These are phyloP conservation scores for Malbranchea zuffiana DNA, from an alignment of 2,329 filamentous ascomycete species.

Conservation along the genomic window DNA sequence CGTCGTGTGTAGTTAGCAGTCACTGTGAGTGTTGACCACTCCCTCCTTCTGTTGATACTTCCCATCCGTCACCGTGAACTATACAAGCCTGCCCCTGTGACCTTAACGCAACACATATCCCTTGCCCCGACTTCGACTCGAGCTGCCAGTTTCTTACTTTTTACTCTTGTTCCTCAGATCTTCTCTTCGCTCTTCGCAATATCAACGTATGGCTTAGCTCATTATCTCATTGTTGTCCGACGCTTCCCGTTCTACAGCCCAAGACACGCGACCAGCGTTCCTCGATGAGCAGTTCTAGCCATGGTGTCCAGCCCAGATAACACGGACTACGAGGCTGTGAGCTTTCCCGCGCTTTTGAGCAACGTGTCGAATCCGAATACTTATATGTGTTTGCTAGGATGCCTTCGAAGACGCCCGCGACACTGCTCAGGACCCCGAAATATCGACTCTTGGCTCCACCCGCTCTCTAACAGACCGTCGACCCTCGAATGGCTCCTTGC, in stretches of 20 bases:
- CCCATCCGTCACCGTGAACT: too few relatives aligned
- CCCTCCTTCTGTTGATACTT: too few relatives aligned
- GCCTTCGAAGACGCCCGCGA: conserved; percentile 75
- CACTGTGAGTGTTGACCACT: too few relatives aligned
- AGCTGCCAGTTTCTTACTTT: too few relatives aligned
- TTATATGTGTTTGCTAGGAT: conserved; percentile 43
- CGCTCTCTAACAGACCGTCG: conserved; percentile 49
- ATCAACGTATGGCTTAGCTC: conserved; percentile 6
- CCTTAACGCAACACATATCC: too few relatives aligned
- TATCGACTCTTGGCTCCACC: conserved; percentile 33
- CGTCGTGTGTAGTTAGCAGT: too few relatives aligned
- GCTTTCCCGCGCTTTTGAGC: conserved; percentile 7
- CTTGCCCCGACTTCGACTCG: too few relatives aligned
- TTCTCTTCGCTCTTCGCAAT: neutral
- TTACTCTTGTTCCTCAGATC: too few relatives aligned
- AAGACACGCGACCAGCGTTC: neutral
- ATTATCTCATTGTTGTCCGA: conserved; percentile 2
- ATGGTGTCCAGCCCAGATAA: conserved; percentile 32
- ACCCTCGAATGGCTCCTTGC: conserved; percentile 29
- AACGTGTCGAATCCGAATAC: conserved; percentile 11
- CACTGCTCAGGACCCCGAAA: conserved; percentile 27
- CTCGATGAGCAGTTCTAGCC: conserved; percentile 14
- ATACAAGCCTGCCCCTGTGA: too few relatives aligned
- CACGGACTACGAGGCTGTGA: conserved; percentile 35
- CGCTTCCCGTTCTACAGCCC: neutral